Conservation (phyloP, 106 monocot species). For the Cymbidium sinense region DNA sequence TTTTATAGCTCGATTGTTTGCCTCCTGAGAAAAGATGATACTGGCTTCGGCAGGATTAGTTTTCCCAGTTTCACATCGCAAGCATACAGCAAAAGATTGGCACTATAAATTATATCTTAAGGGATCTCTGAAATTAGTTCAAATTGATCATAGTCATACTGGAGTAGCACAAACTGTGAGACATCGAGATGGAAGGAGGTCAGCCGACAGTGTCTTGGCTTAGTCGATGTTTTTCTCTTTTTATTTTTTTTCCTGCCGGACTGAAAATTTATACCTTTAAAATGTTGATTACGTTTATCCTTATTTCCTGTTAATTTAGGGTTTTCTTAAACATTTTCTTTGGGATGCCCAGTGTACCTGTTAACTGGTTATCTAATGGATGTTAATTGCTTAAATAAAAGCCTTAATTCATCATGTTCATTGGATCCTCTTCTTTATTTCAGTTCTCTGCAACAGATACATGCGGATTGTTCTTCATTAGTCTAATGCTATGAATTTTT, state of each 20-base stretch:
- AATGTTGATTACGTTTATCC: not conserved
- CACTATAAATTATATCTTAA: not conserved
- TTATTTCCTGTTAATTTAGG: not conserved
- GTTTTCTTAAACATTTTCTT: not conserved
- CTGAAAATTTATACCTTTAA: not conserved
- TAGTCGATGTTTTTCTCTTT: not conserved
- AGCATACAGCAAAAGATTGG: not conserved
- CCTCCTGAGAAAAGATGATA: slow-evolving; percentile 5
- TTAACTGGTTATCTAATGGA: not conserved
- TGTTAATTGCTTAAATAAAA: not conserved
- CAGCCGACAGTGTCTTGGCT: not conserved
- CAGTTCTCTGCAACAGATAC: not conserved
- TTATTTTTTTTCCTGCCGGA: not conserved
- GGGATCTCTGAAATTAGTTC: not conserved
- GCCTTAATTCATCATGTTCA: not conserved
- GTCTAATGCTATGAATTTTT: too few relatives aligned
- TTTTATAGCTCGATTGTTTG: not conserved
- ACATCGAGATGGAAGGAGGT: slow-evolving; percentile 5
- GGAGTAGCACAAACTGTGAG: not conserved
- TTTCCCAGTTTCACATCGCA: not conserved
- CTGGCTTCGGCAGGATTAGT: not conserved
- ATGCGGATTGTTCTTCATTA: not conserved
- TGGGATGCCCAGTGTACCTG: not conserved
- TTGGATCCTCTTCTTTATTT: not conserved
- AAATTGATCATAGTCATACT: not conserved